Conservation (phyloP, 2,329 filamentous ascomycete species). For the Orbilia oligospora region DNA sequence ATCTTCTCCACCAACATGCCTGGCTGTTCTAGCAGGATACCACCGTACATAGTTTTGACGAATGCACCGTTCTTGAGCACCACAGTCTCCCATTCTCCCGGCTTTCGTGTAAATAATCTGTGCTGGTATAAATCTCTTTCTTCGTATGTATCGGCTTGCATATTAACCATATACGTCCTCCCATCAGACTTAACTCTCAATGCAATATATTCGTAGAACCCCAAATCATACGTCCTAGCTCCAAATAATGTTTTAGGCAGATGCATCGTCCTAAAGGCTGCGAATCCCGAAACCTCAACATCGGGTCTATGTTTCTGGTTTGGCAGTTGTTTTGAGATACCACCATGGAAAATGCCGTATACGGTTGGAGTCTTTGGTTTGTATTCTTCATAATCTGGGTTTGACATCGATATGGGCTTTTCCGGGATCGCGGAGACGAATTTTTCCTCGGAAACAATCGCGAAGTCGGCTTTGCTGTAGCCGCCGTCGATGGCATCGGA, state of each 20-base stretch:
- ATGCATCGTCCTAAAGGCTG: slow-evolving; percentile 88
- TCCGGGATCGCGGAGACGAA: slow-evolving; percentile 64
- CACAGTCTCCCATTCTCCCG: slow-evolving; percentile 90
- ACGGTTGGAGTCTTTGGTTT: slow-evolving; percentile 65
- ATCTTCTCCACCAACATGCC: slow-evolving; percentile 90
- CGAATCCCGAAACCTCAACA: slow-evolving; percentile 85
- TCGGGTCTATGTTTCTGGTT: slow-evolving; percentile 75
- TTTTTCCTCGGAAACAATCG: slow-evolving; percentile 71
- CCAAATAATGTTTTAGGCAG: slow-evolving; percentile 85
- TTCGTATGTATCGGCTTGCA: slow-evolving; percentile 94
- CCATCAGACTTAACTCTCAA: slow-evolving; percentile 91
- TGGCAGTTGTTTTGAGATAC: slow-evolving; percentile 88
- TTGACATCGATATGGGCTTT: slow-evolving; percentile 65
- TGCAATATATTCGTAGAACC: slow-evolving; percentile 88
- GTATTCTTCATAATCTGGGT: slow-evolving; percentile 37
- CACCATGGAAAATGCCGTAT: slow-evolving; percentile 87
- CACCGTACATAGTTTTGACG: slow-evolving; percentile 92
- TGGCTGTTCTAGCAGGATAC: slow-evolving; percentile 91
- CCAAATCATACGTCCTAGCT: slow-evolving; percentile 86
- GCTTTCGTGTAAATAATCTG: slow-evolving; percentile 79
- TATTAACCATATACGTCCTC: slow-evolving; percentile 91
- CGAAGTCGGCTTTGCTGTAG: slow-evolving; percentile 81
- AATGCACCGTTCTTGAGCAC: slow-evolving; percentile 91
- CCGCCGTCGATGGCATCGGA: slow-evolving; percentile 89
- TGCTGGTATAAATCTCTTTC: slow-evolving; percentile 98